phyloP scores from a whole-genome alignment of 176 grass and related monocot species.

The Bothriochloa decipiens region DNA sequence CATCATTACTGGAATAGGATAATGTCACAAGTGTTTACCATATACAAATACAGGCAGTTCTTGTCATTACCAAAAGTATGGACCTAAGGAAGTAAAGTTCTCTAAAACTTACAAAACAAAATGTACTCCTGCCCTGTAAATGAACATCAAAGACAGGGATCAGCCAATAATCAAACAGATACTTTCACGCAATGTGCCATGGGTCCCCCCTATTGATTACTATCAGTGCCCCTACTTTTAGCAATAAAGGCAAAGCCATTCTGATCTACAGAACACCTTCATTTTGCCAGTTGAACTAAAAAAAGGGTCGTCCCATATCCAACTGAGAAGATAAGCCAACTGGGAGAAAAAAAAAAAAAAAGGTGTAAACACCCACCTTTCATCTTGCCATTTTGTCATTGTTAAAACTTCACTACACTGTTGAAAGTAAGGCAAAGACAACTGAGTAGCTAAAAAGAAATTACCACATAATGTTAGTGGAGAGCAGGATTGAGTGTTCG shows the following conservation, averaged over 20 bases:
- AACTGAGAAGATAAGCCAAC: slow-evolving; percentile 13
- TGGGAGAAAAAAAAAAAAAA: neutral
- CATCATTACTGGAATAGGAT: neutral
- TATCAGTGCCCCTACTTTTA: neutral
- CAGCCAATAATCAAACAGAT: neutral
- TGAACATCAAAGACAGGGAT: neutral
- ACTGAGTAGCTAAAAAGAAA: slow-evolving; percentile 28
- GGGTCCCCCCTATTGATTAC: neutral
- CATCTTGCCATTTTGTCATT: neutral
- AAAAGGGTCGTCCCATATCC: neutral
- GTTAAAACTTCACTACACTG: slow-evolving; percentile 23
- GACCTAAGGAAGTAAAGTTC: neutral
- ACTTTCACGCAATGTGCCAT: neutral
- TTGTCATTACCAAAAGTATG: neutral
- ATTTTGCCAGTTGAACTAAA: neutral
- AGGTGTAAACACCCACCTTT: neutral
- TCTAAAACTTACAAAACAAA: neutral
- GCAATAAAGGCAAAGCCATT: slow-evolving; percentile 23
- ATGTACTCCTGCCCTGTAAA: neutral
- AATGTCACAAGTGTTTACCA: neutral
- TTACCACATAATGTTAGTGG: slow-evolving; percentile 52
- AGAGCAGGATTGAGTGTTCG: slow-evolving; percentile 69
- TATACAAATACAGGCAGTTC: neutral
- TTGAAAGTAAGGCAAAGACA: slow-evolving; percentile 10
- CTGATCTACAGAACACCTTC: slow-evolving; percentile 1